These are phyloP conservation scores for Candida mesenterica DNA, from an alignment of 1,139 yeast genomes.

Conservation along the genomic window DNA sequence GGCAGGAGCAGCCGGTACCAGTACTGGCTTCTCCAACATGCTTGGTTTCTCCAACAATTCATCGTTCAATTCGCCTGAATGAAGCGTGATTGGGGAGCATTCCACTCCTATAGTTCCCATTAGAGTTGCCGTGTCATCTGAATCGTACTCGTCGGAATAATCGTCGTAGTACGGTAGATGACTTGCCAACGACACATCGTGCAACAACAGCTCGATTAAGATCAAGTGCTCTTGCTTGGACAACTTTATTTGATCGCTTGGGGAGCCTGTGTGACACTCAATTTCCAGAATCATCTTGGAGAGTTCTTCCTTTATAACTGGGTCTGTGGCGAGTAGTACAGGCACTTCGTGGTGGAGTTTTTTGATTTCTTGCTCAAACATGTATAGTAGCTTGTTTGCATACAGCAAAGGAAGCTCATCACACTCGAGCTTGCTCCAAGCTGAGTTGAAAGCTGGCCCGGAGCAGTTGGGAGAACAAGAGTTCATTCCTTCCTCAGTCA, in stretches of 20 bases:
- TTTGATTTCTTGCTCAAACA: neutral
- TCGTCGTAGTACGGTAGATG: neutral
- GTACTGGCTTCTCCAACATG: neutral
- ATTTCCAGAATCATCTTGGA: slow-evolving; percentile 8
- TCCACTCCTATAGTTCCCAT: slow-evolving; percentile 6
- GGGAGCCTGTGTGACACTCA: slow-evolving; percentile 8
- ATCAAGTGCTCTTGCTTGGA: slow-evolving; percentile 14
- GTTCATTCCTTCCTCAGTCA: neutral
- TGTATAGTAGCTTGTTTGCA: neutral
- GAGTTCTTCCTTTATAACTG: slow-evolving; percentile 3
- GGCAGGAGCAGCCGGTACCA: neutral
- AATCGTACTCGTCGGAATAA: slow-evolving; percentile 4
- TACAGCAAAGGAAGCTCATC: neutral
- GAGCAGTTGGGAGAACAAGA: neutral
- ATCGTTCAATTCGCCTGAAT: neutral
- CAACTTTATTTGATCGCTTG: slow-evolving; percentile 9
- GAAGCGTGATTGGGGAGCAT: slow-evolving; percentile 4
- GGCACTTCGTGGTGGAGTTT: neutral
- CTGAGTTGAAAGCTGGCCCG: neutral
- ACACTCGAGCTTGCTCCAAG: neutral
- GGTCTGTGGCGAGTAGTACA: slow-evolving; percentile 7
- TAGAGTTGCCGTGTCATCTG: slow-evolving; percentile 8
- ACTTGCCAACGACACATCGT: neutral
- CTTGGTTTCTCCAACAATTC: neutral
- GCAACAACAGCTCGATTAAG: slow-evolving; percentile 11